phyloP scores from a whole-genome alignment of 202 grass and related monocot species.

The Schoenoplectus triqueter region DNA sequence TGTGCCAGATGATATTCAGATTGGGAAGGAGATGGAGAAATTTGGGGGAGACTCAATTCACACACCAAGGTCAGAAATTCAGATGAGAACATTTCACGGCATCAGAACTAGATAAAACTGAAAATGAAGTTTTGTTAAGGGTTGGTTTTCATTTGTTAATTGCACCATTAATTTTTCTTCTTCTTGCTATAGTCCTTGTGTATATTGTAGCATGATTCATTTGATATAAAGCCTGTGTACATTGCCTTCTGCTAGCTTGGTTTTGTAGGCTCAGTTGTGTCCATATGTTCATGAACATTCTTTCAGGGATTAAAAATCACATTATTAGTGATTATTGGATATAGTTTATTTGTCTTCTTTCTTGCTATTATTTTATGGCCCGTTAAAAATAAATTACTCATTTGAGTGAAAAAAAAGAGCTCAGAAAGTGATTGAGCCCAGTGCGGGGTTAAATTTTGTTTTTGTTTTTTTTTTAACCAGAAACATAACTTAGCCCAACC shows the following conservation, averaged over 20 bases:
- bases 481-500: neutral
- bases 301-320: slow-evolving; percentile 20
- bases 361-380: slow-evolving; percentile 14
- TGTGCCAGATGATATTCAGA: slow-evolving; percentile 72
- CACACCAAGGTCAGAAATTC: slow-evolving; percentile 40
- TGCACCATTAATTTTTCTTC: slow-evolving; percentile 22
- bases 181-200: neutral
- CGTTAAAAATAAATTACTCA: slow-evolving; percentile 10
- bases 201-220: slow-evolving; percentile 40
- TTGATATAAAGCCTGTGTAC: slow-evolving; percentile 4
- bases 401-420: neutral
- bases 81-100: slow-evolving; percentile 41
- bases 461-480: neutral
- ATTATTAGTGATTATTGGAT: slow-evolving; percentile 17
- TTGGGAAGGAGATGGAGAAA: slow-evolving; percentile 77
- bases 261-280: slow-evolving; percentile 25
- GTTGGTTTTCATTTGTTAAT: neutral
- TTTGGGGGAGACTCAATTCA: slow-evolving; percentile 33
- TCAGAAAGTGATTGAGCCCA: neutral
- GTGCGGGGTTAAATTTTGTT: neutral
- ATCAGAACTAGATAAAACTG: neutral
- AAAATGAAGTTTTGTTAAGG: neutral
- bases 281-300: slow-evolving; percentile 35
- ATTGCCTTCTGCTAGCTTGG: neutral
- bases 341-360: neutral